Base-by-base conservation (phyloP, 2,329 filamentous ascomycete species). In the Epichloe hybrida region DNA sequence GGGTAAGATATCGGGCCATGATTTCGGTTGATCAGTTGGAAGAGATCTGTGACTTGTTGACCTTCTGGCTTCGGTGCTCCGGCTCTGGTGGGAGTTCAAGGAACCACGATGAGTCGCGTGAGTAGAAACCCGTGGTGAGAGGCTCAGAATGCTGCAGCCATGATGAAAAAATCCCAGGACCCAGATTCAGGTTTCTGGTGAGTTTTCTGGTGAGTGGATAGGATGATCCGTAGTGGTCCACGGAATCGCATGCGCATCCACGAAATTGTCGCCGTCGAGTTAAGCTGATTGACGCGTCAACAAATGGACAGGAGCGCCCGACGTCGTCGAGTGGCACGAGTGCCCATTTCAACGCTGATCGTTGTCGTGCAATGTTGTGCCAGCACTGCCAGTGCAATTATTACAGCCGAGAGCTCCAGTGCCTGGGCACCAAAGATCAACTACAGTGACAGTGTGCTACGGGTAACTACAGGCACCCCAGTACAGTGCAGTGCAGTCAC, bases 1-100 rank as follows among this genome's bases (percentile, higher is more conserved):
- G 87, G n/a, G 87, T 95, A 44, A 97, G 76, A 66, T 85, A 95
- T 52, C 86, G 84, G 59, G 84, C 78, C 84, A 91, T 94, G 49
- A 13, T 54, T 13, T n/a, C 31, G 9, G 13, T 20, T 17, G 31
- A n/a, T 49, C 31, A 11, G 36, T 11, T n/a, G 4, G 11, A 3
- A 3, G 12, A 11, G n/a, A 9, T 20, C 20, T 20, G 39, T 21
- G 17, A 13, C 11, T 23, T 40, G 15, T 13, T 47, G 45, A 15
- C 23, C 38, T 35, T 36, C 36, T 46, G 44, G 12, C 27, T n/a
- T 27, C 13, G 5, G 11, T 45, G 27, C n/a, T 45, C 35, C 12
- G 6, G 20, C 43, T 45, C 27, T 27, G 8, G 42, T 17, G 17
- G 12, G 44, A 37, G 4, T 46, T 21, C 5, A 17, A 37, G 44